These are phyloP conservation scores for Cephaloascus fragrans DNA, from an alignment of 805 yeast species.

Conservation along the genomic window DNA sequence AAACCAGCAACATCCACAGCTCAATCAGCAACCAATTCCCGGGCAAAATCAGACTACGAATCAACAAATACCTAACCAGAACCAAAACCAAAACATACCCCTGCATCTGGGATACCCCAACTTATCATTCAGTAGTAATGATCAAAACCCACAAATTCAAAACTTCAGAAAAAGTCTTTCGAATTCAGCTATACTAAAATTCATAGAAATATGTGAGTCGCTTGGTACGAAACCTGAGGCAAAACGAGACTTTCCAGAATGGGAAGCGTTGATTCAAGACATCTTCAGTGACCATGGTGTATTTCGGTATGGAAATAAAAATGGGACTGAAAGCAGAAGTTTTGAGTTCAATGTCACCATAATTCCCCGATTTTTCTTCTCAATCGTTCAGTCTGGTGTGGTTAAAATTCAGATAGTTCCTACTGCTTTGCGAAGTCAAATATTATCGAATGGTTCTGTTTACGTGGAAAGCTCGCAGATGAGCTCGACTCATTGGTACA, in stretches of 20 bases:
- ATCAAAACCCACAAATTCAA: neutral
- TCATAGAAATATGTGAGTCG: constrained; percentile 39
- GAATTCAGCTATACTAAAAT: constrained; percentile 31
- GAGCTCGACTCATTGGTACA: constrained; percentile 39
- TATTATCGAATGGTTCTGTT: constrained; percentile 42
- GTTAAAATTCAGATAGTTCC: constrained; percentile 41
- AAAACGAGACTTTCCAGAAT: constrained; percentile 22
- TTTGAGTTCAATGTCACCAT: constrained; percentile 58
- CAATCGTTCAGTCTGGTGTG: constrained; percentile 42
- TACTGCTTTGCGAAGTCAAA: constrained; percentile 38
- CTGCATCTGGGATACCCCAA: constrained; percentile 4
- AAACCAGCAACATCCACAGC: constrained; percentile 15
- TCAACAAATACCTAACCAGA: constrained; percentile 3
- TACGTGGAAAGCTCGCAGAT: constrained; percentile 44
- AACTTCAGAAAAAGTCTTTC: neutral
- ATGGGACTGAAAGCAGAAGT: constrained; percentile 34
- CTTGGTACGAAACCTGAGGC: constrained; percentile 23
- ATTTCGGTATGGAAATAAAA: constrained; percentile 34
- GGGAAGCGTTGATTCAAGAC: constrained; percentile 40
- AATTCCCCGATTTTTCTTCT: constrained; percentile 52
- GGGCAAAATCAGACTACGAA: constrained; percentile 4
- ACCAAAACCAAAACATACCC: constrained; percentile 2
- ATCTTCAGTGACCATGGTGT: constrained; percentile 43
- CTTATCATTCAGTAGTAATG: neutral
- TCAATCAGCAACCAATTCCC: constrained; percentile 10